phyloP scores from a whole-genome alignment of 805 yeast genomes.

The Candida ficus region DNA sequence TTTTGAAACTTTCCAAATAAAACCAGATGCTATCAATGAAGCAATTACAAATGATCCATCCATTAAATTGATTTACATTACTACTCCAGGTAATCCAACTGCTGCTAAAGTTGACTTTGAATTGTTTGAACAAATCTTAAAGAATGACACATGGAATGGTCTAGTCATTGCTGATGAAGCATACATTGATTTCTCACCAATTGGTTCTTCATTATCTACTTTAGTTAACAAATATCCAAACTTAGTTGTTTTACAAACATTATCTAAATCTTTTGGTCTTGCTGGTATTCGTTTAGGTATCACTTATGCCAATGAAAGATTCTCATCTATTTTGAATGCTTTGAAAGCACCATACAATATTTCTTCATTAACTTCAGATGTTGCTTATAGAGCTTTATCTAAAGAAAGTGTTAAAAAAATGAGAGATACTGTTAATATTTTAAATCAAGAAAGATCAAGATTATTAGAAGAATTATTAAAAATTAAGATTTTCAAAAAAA shows the following conservation, averaged over 20 bases:
- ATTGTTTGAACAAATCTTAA: constrained; percentile 43
- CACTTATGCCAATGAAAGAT: constrained; percentile 55
- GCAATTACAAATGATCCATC: constrained; percentile 48
- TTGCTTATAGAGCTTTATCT: constrained; percentile 71
- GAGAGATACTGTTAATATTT: constrained; percentile 45
- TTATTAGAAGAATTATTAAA: constrained; percentile 50
- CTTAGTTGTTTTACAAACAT: constrained; percentile 82
- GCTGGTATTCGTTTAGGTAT: constrained; percentile 93
- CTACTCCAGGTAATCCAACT: constrained; percentile 98
- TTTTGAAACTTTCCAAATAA: constrained; percentile 59
- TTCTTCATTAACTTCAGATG: constrained; percentile 69
- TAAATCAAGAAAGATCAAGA: constrained; percentile 49
- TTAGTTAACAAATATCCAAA: constrained; percentile 79
- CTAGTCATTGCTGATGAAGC: constrained; percentile 91
- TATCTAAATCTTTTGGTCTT: constrained; percentile 92
- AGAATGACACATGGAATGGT: constrained; percentile 57
- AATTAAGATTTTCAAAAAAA: constrained; percentile 61
- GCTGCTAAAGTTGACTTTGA: constrained; percentile 53
- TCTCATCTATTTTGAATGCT: constrained; percentile 70
- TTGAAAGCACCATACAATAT: constrained; percentile 97
- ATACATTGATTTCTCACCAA: constrained; percentile 76
- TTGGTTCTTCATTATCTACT: constrained; percentile 67
- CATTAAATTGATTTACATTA: constrained; percentile 75
- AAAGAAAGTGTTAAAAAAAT: constrained; percentile 51
- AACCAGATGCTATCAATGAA: constrained; percentile 48